Evolutionary conservation across 495 filamentous ascomycete species (phyloP).

Genomic region (Penicillium angulare): DNA sequence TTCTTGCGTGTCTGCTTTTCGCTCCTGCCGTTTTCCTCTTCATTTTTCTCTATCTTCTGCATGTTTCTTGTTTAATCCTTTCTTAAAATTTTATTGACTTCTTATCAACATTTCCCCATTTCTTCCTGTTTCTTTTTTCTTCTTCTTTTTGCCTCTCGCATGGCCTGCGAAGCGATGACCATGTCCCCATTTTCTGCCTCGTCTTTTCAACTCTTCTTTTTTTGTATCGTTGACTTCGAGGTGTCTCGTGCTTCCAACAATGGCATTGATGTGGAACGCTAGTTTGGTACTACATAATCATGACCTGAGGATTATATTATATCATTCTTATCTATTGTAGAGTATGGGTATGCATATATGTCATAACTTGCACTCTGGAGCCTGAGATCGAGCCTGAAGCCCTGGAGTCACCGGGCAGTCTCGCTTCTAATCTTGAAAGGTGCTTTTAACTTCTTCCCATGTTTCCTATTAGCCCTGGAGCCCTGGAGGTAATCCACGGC

Average conservation of each 20-base stretch:
- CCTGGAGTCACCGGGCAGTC: too few species aligned
- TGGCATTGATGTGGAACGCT: constrained; percentile 21
- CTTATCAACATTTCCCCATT: constrained; percentile 18
- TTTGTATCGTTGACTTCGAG: constrained; percentile 22
- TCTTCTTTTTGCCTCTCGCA: constrained; percentile 12
- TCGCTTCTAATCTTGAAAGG: too few species aligned
- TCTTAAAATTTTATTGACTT: constrained; percentile 25
- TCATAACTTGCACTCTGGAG: too few species aligned
- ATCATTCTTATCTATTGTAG: too few species aligned
- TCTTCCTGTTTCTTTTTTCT: constrained; percentile 21
- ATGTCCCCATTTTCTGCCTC: constrained; percentile 13
- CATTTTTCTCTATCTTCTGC: constrained; percentile 10
- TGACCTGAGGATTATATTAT: neutral
- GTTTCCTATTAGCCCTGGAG: too few species aligned
- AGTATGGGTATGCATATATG: too few species aligned
- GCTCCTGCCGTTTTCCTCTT: constrained; percentile 9
- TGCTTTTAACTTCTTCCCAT: too few species aligned
- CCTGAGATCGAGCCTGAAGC: too few species aligned
- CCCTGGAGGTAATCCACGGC: too few species aligned
- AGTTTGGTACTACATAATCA: neutral
- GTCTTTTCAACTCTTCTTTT: neutral
- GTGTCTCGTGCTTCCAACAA: constrained; percentile 10
- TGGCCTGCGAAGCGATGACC: constrained; percentile 21
- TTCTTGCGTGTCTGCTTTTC: constrained; percentile 28
- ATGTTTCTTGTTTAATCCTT: constrained; percentile 23